phyloP scores from a whole-genome alignment of 768 basidiomycete species.

The Rhizopogon rudus region DNA sequence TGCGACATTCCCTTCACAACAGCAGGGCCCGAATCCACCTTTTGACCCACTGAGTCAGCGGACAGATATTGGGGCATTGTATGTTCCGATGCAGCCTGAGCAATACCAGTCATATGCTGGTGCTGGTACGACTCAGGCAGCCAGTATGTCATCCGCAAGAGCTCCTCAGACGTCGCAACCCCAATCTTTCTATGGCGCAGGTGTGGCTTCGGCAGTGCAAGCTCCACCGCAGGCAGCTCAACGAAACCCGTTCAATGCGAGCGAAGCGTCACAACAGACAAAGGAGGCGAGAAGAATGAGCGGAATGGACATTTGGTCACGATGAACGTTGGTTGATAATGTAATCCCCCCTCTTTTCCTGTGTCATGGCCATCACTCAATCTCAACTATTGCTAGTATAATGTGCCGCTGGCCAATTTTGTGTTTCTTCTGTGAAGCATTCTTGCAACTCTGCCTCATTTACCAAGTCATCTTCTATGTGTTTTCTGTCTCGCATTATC shows the following conservation, averaged over 20 bases:
- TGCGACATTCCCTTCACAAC: slow-evolving; percentile 46
- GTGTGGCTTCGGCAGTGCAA: slow-evolving; percentile 48
- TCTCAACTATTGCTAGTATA: background rate
- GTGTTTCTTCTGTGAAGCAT: slow-evolving; percentile 1
- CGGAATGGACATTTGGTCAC: slow-evolving; percentile 72
- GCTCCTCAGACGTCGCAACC: slow-evolving; percentile 42
- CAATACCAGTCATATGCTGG: slow-evolving; percentile 57
- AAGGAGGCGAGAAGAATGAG: slow-evolving; percentile 60
- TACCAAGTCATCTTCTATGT: slow-evolving; percentile 13
- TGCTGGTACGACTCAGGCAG: slow-evolving; percentile 24
- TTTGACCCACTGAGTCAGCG: slow-evolving; percentile 63
- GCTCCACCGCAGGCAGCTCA: slow-evolving; percentile 25
- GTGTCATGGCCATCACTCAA: background rate
- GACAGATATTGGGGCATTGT: slow-evolving; percentile 63
- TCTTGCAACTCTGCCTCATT: slow-evolving; percentile 13
- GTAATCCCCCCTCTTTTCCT: slow-evolving; percentile 10
- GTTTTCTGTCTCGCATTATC: background rate
- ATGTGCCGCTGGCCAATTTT: background rate
- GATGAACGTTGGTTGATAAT: slow-evolving; percentile 36
- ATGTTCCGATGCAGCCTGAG: slow-evolving; percentile 81
- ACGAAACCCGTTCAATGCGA: slow-evolving; percentile 40
- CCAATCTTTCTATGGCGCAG: slow-evolving; percentile 67
- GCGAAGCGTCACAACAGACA: slow-evolving; percentile 32
- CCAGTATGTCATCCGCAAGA: slow-evolving; percentile 26
- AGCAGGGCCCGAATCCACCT: slow-evolving; percentile 31